Percentiles rank a stretch among this genome's conserved stretches.
Conservation (phyloP, 805 yeast species). For the Groenewaldozyma salmanticensis region DNA sequence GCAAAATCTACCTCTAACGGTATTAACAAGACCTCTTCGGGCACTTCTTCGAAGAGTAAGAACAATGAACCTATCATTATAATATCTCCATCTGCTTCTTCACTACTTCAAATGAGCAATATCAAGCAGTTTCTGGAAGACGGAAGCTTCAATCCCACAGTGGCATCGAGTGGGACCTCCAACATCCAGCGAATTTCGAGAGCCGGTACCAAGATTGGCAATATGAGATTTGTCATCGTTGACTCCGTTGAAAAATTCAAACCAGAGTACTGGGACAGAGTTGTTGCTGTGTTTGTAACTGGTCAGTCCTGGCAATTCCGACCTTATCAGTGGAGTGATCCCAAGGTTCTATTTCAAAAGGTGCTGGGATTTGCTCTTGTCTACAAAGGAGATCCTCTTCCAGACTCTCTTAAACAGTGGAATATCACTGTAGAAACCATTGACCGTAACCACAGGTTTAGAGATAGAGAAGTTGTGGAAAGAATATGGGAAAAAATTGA, state of each 20-base stretch:
- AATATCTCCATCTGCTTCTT: conserved; percentile 71
- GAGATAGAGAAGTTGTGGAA: conserved; percentile 80
- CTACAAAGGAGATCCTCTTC: conserved; percentile 71
- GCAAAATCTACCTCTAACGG: conserved; percentile 1
- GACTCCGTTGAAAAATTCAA: conserved; percentile 82
- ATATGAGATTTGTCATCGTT: conserved; percentile 65
- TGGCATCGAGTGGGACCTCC: conserved; percentile 26
- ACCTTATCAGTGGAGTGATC: conserved; percentile 73
- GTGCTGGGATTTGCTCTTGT: conserved; percentile 75
- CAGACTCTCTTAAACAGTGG: conserved; percentile 73
- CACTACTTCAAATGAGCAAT: conserved; percentile 55
- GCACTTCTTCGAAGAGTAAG: conserved; percentile 8
- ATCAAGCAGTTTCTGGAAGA: conserved; percentile 62
- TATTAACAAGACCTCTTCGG: neutral
- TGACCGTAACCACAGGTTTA: conserved; percentile 76
- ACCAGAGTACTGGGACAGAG: conserved; percentile 97
- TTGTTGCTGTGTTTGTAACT: conserved; percentile 88
- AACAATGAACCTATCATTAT: conserved; percentile 58
- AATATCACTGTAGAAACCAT: conserved; percentile 70
- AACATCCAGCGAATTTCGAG: conserved; percentile 45
- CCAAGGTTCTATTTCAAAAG: conserved; percentile 69
- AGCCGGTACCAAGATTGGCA: conserved; percentile 47
- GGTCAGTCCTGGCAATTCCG: conserved; percentile 98
- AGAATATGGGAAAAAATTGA: conserved; percentile 81
- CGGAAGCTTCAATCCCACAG: conserved; percentile 52